phyloP scores from a whole-genome alignment of 73 alveolate species.

The Stentor coeruleus region DNA sequence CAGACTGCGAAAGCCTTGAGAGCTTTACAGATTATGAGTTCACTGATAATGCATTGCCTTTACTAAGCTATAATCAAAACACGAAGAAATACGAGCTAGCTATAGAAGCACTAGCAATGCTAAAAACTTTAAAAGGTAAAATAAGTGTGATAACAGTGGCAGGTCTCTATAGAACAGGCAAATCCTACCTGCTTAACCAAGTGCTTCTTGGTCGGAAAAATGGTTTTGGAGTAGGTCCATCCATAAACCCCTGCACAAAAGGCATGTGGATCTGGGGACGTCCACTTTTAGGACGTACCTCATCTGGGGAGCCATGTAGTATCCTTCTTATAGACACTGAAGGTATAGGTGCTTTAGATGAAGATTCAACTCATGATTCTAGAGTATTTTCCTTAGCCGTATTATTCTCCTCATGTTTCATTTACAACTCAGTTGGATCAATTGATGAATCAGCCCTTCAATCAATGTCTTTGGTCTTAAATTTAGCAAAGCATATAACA shows the following conservation, averaged over 20 bases:
- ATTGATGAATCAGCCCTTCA: slow-evolving; percentile 86
- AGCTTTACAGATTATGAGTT: neutral
- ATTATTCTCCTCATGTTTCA: slow-evolving; percentile 75
- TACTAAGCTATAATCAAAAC: neutral
- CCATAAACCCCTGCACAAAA: slow-evolving; percentile 90
- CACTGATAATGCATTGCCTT: neutral
- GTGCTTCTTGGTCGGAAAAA: slow-evolving; percentile 74
- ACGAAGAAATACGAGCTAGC: neutral
- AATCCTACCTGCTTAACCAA: slow-evolving; percentile 81
- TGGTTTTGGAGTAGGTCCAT: slow-evolving; percentile 83
- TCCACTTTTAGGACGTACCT: slow-evolving; percentile 62
- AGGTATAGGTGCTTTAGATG: slow-evolving; percentile 94
- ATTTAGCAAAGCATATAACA: slow-evolving; percentile 87
- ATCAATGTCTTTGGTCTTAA: slow-evolving; percentile 72
- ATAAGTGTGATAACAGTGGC: slow-evolving; percentile 96
- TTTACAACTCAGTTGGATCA: slow-evolving; percentile 93
- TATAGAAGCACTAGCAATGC: neutral
- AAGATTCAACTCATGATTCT: slow-evolving; percentile 85
- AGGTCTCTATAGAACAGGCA: slow-evolving; percentile 98
- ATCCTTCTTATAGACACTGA: slow-evolving; percentile 85
- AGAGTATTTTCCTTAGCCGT: slow-evolving; percentile 85
- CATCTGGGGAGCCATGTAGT: slow-evolving; percentile 40
- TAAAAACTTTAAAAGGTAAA: slow-evolving; percentile 62
- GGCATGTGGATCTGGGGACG: slow-evolving; percentile 99
- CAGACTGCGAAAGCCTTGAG: neutral